Conservation (phyloP, 768 basidiomycete genomes). For the Cantharellus cinnabarinus region DNA sequence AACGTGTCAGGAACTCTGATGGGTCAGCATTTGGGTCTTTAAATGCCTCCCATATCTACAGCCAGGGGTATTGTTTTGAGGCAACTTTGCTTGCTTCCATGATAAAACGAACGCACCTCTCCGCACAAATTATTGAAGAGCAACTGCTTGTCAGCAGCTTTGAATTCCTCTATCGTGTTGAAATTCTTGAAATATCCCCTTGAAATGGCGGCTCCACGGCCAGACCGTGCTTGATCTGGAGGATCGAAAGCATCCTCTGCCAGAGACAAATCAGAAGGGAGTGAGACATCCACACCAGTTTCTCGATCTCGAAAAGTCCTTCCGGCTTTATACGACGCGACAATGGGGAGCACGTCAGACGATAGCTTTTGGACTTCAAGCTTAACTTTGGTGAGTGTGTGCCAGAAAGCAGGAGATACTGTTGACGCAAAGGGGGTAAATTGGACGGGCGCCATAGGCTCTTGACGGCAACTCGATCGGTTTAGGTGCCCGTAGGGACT, state of each 20-base stretch:
- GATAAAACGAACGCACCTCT: slow-evolving; percentile 27
- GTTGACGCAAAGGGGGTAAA: slow-evolving; percentile 77
- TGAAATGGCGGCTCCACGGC: slow-evolving; percentile 30
- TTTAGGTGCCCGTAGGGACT: too few species aligned
- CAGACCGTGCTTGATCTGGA: slow-evolving; percentile 19
- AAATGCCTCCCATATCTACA: slow-evolving; percentile 52
- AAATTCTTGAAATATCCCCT: slow-evolving; percentile 73
- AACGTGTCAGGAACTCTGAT: slow-evolving; percentile 38
- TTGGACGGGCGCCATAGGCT: slow-evolving; percentile 33
- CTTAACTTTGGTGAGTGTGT: slow-evolving; percentile 71
- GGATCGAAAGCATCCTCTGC: slow-evolving; percentile 41
- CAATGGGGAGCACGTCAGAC: slow-evolving; percentile 42
- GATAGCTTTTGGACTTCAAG: slow-evolving; percentile 75
- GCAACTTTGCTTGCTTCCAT: neutral
- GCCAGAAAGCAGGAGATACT: slow-evolving; percentile 86
- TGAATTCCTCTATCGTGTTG: slow-evolving; percentile 96
- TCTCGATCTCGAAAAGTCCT: slow-evolving; percentile 54
- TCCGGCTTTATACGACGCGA: slow-evolving; percentile 51
- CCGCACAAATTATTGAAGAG: slow-evolving; percentile 56
- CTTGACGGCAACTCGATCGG: too few species aligned
- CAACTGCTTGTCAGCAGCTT: slow-evolving; percentile 68
- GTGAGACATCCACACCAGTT: slow-evolving; percentile 48
- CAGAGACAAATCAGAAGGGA: slow-evolving; percentile 47
- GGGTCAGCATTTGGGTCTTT: slow-evolving; percentile 28
- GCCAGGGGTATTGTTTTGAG: neutral